These are phyloP conservation scores for Termitomyces sp. DNA, from an alignment of 768 basidiomycete genomes.

Conservation along the genomic window DNA sequence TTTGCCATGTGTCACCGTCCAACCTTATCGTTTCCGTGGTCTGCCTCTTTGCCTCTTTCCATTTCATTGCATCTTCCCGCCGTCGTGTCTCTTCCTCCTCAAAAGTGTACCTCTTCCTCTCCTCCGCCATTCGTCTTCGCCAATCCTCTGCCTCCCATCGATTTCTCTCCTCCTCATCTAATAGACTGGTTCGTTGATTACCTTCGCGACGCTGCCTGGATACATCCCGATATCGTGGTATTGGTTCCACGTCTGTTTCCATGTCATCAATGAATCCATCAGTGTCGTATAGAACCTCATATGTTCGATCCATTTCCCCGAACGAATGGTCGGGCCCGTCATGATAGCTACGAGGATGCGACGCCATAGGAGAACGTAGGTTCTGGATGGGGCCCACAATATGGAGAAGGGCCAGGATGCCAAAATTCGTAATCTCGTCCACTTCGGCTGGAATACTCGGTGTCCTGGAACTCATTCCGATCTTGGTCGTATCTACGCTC, in stretches of 20 bases:
- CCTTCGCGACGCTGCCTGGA: constrained; percentile 1
- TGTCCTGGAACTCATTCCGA: constrained; percentile 5
- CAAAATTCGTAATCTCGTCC: constrained; percentile 7
- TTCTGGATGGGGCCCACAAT: constrained; percentile 11
- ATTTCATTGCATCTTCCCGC: constrained; percentile 3
- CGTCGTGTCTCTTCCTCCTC: constrained; percentile 10
- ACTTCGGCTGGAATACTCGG: constrained; percentile 7
- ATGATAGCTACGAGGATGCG: constrained; percentile 13
- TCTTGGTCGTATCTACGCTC: constrained; percentile 6
- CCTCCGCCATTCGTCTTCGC: background rate
- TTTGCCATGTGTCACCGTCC: constrained; percentile 11
- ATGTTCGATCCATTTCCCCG: constrained; percentile 12
- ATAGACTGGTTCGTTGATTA: background rate
- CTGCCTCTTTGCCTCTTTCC: constrained; percentile 8
- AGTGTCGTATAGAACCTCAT: constrained; percentile 12
- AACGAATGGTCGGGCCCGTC: constrained; percentile 13
- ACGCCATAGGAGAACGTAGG: constrained; percentile 13
- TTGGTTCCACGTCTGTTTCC: constrained; percentile 6
- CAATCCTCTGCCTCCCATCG: constrained; percentile 8
- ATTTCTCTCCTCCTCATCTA: constrained; percentile 5
- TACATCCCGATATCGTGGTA: background rate
- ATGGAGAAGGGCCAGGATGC: constrained; percentile 2
- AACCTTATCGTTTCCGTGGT: constrained; percentile 9
- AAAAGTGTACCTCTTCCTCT: constrained; percentile 1
- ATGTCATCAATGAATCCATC: constrained; percentile 16